Evolutionary conservation across 441 rosid genomes (phyloP), one percentile per base, ranked within the genome.

Genomic region (Erodium texanum): DNA sequence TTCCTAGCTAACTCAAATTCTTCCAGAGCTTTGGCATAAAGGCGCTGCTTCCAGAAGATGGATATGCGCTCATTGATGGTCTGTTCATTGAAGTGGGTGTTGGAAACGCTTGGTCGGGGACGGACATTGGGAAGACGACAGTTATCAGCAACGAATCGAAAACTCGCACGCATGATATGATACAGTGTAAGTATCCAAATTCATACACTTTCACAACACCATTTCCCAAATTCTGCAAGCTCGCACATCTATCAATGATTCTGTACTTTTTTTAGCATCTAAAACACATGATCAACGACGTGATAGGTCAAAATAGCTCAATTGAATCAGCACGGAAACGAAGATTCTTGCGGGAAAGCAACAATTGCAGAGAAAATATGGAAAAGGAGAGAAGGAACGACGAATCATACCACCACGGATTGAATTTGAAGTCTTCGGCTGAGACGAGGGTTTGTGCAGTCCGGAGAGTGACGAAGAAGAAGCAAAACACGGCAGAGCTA

Each of bases 21-120:
- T 74, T 78, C 80, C 11, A 86, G 62, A 20, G 90, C 85, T 76
- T 86, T 86, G 72, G 18, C 66, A 82, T 75, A 79, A 15, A 62
- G 71, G 0, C 34, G 71, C 23, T 74, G 72, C 69, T 74, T 76
- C 75, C 82, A 84, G 0, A 86, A 82, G 52, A 79, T 68, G 61
- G 67, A 23, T 29, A 84, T 70, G 78, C 75, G 74, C 64, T 80
- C 81, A 34, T 81, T 78, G 77, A 75, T 50, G 34, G 56, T 72
- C 15, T 80, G 79, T 62, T 82, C 86, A 0, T 48, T 48, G 19
- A 48, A 48, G 70, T 75, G 24, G 12, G 0, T 9, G 62, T 3
- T 58, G 62, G 62, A 58, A 20, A 58, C 62, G 0, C 27, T 58
- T 1, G 62, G 27, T 58, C 12, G 62, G 12, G 27, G 27, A 20